These are phyloP conservation scores for Penicillium steckii DNA, from an alignment of 495 filamentous ascomycete genomes.

Conservation along the genomic window DNA sequence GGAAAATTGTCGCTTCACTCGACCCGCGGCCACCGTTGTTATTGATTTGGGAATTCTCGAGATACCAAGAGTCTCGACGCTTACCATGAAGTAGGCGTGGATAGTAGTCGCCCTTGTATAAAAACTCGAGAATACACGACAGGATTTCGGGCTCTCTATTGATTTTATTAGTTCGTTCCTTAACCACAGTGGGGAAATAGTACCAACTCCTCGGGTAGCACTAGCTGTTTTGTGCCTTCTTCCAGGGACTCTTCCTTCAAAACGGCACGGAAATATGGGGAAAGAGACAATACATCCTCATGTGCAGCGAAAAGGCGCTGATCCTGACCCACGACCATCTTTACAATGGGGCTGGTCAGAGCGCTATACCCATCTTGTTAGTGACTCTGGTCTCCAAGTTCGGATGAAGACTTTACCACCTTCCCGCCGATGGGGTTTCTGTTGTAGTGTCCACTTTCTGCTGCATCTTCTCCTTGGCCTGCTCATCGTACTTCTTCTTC, in stretches of 20 bases:
- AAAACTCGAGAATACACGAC: slow-evolving; percentile 65
- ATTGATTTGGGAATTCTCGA: slow-evolving; percentile 57
- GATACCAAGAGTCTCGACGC: slow-evolving; percentile 58
- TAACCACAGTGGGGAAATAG: not conserved
- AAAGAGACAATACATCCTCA: slow-evolving; percentile 61
- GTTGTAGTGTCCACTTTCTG: slow-evolving; percentile 57
- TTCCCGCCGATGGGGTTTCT: slow-evolving; percentile 52
- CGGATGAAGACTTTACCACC: slow-evolving; percentile 32
- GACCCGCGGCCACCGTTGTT: slow-evolving; percentile 57
- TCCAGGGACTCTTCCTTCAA: slow-evolving; percentile 58
- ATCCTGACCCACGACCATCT: slow-evolving; percentile 75
- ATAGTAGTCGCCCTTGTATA: slow-evolving; percentile 72
- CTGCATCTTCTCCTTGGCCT: slow-evolving; percentile 73
- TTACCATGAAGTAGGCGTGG: slow-evolving; percentile 52
- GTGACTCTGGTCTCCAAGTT: slow-evolving; percentile 23
- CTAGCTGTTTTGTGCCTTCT: slow-evolving; percentile 52
- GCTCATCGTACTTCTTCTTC: slow-evolving; percentile 72
- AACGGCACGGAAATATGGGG: slow-evolving; percentile 57
- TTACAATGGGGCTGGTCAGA: slow-evolving; percentile 77
- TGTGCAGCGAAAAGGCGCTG: slow-evolving; percentile 76
- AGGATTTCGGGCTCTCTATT: slow-evolving; percentile 62
- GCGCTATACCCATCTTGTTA: slow-evolving; percentile 39
- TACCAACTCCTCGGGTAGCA: slow-evolving; percentile 57
- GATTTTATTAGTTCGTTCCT: not conserved
- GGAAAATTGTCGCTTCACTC: slow-evolving; percentile 74